Evolutionary conservation across 139 green algal genomes (phyloP).

Genomic region (Tetradesmus obliquus): DNA sequence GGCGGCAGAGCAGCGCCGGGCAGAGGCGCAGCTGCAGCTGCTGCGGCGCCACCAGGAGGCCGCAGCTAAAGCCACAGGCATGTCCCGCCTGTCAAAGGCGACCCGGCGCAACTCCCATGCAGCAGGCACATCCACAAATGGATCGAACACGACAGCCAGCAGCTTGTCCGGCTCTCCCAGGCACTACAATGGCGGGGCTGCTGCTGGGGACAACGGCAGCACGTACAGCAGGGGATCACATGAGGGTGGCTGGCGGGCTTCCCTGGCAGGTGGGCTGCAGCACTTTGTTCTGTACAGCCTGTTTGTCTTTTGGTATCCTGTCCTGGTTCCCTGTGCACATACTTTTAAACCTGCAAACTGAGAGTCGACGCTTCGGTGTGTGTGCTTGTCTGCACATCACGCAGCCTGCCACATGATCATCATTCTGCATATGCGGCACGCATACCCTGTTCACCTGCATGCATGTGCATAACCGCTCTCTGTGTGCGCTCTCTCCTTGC

Average conservation of each 20-base stretch:
- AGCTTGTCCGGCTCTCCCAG: neutral
- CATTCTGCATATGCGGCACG: neutral
- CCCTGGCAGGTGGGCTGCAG: neutral
- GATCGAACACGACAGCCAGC: neutral
- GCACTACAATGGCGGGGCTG: neutral
- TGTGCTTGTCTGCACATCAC: too few species aligned
- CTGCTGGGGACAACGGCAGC: neutral
- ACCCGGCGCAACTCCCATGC: neutral
- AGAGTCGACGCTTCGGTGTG: too few species aligned
- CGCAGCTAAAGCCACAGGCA: neutral
- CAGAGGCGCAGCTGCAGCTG: neutral
- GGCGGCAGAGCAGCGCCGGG: constrained; percentile 26
- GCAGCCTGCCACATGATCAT: too few species aligned
- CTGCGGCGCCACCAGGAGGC: neutral
- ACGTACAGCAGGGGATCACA: neutral
- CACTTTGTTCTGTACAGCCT: neutral
- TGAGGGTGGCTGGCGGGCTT: neutral
- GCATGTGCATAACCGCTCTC: neutral
- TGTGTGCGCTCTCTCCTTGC: neutral
- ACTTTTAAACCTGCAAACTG: too few species aligned
- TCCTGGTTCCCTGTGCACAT: too few species aligned
- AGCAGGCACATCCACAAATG: neutral
- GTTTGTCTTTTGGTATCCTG: too few species aligned
- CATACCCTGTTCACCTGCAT: neutral
- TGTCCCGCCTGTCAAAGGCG: neutral